Evolutionary conservation across 225 moss, liverwort and hornwort species (phyloP).

Genomic region (Lunularia cruciata): DNA sequence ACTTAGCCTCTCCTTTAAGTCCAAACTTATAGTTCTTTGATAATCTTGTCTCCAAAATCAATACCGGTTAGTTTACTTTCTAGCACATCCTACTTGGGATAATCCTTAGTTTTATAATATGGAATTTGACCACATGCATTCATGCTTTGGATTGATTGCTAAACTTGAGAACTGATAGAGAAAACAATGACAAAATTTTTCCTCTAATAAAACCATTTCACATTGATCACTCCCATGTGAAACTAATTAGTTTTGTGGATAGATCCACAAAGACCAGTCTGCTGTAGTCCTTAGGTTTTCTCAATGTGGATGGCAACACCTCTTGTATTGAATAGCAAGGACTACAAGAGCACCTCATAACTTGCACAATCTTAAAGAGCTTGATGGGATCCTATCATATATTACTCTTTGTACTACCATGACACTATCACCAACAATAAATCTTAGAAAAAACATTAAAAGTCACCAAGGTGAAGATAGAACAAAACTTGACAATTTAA

Average conservation of each 20-base stretch:
- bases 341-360: conserved; percentile 27
- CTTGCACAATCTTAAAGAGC: conserved; percentile 46
- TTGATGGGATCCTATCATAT: conserved; percentile 40
- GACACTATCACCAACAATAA: background rate
- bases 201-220: background rate
- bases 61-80: conserved; percentile 40
- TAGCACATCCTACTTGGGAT: too few species aligned
- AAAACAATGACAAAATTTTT: too few species aligned
- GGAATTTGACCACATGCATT: too few species aligned
- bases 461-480: too few species aligned
- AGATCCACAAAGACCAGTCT: conserved; percentile 31
- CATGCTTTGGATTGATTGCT: too few species aligned
- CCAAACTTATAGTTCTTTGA: conserved; percentile 37
- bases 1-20: conserved; percentile 33
- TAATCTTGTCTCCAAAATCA: conserved; percentile 39
- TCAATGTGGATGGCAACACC: conserved; percentile 48
- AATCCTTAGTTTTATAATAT: background rate
- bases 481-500: too few species aligned
- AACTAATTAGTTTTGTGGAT: background rate
- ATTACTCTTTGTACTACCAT: conserved; percentile 23
- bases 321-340: conserved; percentile 42
- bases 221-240: background rate
- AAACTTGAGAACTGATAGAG: too few species aligned
- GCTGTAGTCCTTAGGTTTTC: conserved; percentile 49
- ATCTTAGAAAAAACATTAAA: too few species aligned